phyloP scores from a whole-genome alignment of 2,329 filamentous ascomycete genomes.

The Cytospora mali region DNA sequence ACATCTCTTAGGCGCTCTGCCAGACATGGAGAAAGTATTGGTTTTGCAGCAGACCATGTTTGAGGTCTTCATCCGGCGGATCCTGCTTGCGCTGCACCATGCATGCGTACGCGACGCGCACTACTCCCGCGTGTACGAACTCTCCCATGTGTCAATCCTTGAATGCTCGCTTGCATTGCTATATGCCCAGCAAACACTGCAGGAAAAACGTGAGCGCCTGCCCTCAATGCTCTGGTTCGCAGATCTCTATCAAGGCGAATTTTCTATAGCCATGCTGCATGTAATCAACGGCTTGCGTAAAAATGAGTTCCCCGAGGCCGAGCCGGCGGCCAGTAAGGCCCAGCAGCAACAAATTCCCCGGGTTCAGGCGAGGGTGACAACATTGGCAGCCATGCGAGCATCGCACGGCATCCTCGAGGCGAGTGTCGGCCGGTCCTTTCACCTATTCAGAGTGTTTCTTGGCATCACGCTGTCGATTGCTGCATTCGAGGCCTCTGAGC shows the following conservation, averaged over 20 bases:
- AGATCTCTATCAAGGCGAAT: constrained; percentile 9
- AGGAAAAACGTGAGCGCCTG: background rate
- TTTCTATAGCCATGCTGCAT: constrained; percentile 33
- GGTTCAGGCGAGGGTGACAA: background rate
- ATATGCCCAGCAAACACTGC: constrained; percentile 28
- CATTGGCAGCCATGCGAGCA: constrained; percentile 1
- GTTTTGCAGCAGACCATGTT: constrained; percentile 30
- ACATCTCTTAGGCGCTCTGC: background rate
- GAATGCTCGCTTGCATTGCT: constrained; percentile 32
- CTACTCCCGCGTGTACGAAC: constrained; percentile 14
- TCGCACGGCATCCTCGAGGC: constrained; percentile 4
- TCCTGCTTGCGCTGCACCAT: constrained; percentile 33
- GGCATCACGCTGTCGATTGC: background rate
- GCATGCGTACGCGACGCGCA: background rate
- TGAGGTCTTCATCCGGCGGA: constrained; percentile 31
- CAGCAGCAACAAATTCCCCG: background rate
- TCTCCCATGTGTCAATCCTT: constrained; percentile 27
- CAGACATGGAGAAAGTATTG: constrained; percentile 6
- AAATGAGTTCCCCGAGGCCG: background rate
- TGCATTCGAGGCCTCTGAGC: background rate
- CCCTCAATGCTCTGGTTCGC: constrained; percentile 14
- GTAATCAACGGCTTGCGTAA: constrained; percentile 35
- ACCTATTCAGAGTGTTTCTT: background rate
- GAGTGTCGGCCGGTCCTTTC: constrained; percentile 2
- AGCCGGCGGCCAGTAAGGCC: background rate